Base-by-base conservation (phyloP, 139 green algal species). In the Deuterostichococcus epilithicus region DNA sequence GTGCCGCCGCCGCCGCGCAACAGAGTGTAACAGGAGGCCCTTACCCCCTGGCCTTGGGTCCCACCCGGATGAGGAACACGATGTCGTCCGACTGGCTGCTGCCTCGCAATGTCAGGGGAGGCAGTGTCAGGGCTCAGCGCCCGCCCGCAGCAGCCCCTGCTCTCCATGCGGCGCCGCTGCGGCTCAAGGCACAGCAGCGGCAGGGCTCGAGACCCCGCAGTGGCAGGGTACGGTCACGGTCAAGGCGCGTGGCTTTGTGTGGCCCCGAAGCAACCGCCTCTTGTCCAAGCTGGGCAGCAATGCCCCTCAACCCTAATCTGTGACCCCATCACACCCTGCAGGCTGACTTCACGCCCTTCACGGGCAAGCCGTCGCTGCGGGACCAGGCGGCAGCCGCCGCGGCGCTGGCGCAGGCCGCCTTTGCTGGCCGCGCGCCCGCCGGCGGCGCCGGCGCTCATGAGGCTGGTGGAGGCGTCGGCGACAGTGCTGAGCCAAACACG, bases 321-420 rank as follows among this genome's bases (percentile, higher is more conserved):
- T n/a, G n/a, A n/a, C n/a, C n/a, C n/a, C n/a, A n/a, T n/a, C n/a
- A n/a, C n/a, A n/a, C 35, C 15, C 35, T 22, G 20, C 68, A 39
- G 38, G 77, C 70, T 28, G 70, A 76, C 70, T 81, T 81, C 39
- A 59, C 70, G 35, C 59, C 70, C 13, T 77, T 74, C 45, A 39
- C 28, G 13, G 44, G 59, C 38, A 59, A 58, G 6, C 22, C 39
- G 5, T 28, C 5, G 30, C 59, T 76, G 8, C 35, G 32, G 59
- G 74, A 73, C 10, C 58, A 77, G 33, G 74, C 58, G 2, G 33
- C 47, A 33, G 45, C 33, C 20, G 68, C 73, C 38, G 68, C 73
- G 28, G 23, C 66, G 28, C 52, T 79, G 68, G 73, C 75, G 4
- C 72, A 83, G 67, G 73, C 45, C 8, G 68, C 78, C 52, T 79